Evolutionary conservation across 2,329 filamentous ascomycete species (phyloP).

Genomic region (Pezicula neosporulosa): DNA sequence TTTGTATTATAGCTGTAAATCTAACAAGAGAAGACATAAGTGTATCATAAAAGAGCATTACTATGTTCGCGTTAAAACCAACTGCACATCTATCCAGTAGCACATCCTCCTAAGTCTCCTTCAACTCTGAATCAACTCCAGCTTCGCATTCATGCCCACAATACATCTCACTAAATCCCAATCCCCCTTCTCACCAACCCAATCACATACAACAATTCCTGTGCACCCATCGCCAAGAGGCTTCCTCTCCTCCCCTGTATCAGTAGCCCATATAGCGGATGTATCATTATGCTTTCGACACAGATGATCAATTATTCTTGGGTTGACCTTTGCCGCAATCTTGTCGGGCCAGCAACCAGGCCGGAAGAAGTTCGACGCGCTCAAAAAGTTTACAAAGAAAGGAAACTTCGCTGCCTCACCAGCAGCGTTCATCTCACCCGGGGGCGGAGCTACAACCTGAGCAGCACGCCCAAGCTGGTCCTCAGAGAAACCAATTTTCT

Average conservation of each 20-base stretch:
- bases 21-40: conserved; percentile 7
- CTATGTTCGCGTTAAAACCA: conserved; percentile 1
- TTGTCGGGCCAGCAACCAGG: conserved; percentile 88
- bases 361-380: conserved; percentile 92
- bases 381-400: conserved; percentile 87
- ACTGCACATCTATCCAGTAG: neutral
- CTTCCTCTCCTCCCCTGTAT: conserved; percentile 25
- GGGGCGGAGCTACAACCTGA: conserved; percentile 43
- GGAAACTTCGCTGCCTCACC: conserved; percentile 39
- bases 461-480: conserved; percentile 75
- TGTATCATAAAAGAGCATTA: conserved; percentile 10
- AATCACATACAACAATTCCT: conserved; percentile 89
- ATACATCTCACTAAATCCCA: conserved; percentile 89
- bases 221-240: conserved; percentile 70
- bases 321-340: conserved; percentile 85
- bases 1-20: conserved; percentile 25
- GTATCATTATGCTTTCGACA: conserved; percentile 50
- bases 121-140: conserved; percentile 39
- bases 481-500: conserved; percentile 72
- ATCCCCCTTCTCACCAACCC: conserved; percentile 81
- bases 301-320: conserved; percentile 63
- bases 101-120: neutral
- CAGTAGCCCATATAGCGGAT: conserved; percentile 14
- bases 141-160: conserved; percentile 82
- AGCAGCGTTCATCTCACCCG: conserved; percentile 30